Base-by-base conservation (phyloP, 176 grass and related monocot species). In the Phragmites australis region DNA sequence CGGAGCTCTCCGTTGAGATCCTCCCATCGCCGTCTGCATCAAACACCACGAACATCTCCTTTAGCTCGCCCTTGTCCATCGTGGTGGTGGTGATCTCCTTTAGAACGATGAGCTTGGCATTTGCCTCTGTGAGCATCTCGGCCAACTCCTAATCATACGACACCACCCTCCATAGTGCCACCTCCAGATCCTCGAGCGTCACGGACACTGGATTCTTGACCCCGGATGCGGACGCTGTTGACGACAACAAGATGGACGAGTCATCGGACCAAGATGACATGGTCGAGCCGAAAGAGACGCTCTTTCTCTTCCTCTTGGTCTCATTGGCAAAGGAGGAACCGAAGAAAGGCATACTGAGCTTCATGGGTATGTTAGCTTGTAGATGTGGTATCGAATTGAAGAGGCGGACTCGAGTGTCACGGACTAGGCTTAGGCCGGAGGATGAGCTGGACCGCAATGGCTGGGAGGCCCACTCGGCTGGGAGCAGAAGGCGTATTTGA, bases 1-100 rank as follows among this genome's bases (percentile, higher is more conserved):
- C 66, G 64, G 68, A 97, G 84, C 86, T 97, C 94, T 97, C 91
- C 0, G 94, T 91, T 0, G 91, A 97, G 77, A 97, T 97, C 82
- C 81, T 81, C 34, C 94, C 94, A 58, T 93, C 91, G 21, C 94
- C 91, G 75, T 97, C 78, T 0, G 77, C 78, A 61, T 97, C 94
- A 75, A 97, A 97, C n/a, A 93, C 81, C 19, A 50, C 73, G 78
- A 97, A 97, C 30, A 84, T 58, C 49, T 87, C 83, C 39, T 41
- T 70, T 29, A 97, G 88, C 88, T 97, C 93, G 16, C 51, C 70
- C 81, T 90, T 87, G 76, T 86, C 90, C 7, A 44, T 41, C 13
- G 58, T 82, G 2, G 68, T 75, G 7, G 23, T 48, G 8, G 71
- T 62, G 64, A 82, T 46, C 49, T 40, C 68, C 50, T 74, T 68